Conservation (phyloP, 2,329 filamentous ascomycete genomes). For the Knoxdaviesia proteae region DNA sequence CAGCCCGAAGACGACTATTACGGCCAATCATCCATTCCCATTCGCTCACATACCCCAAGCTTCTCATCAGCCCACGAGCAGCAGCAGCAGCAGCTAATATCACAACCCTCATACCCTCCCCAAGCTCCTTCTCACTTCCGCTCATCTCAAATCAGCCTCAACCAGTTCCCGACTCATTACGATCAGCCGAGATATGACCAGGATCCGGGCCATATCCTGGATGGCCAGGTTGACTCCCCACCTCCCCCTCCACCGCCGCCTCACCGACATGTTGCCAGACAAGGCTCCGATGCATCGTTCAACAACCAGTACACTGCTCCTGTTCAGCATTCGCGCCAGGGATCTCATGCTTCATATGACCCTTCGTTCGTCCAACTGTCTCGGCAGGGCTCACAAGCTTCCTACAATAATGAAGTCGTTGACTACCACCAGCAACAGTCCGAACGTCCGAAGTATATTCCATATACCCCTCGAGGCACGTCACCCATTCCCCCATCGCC, state of each 20-base stretch:
- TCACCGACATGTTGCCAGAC: conserved; percentile 42
- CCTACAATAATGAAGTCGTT: conserved; percentile 9
- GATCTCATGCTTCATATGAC: conserved; percentile 19
- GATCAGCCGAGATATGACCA: conserved; percentile 3
- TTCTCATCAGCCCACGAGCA: too few species aligned
- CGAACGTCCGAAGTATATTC: not conserved
- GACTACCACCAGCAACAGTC: conserved; percentile 1
- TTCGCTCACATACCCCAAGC: too few species aligned
- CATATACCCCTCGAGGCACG: conserved; percentile 32
- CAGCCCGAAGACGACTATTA: too few species aligned
- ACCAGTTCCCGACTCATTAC: too few species aligned
- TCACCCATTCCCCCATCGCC: conserved; percentile 52
- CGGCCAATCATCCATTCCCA: too few species aligned
- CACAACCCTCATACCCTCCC: too few species aligned
- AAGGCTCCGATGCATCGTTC: conserved; percentile 18
- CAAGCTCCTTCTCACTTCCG: too few species aligned
- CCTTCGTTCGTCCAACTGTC: conserved; percentile 4
- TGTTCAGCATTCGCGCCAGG: conserved; percentile 15
- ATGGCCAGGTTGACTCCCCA: conserved; percentile 17
- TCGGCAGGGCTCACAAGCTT: conserved; percentile 15
- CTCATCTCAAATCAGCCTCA: too few species aligned
- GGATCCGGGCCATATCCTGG: too few species aligned
- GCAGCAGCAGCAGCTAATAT: too few species aligned
- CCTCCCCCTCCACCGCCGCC: conserved; percentile 71
- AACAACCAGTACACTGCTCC: conserved; percentile 5